phyloP scores from a whole-genome alignment of 352 stramenopile species.

The Phytophthora syringae region DNA sequence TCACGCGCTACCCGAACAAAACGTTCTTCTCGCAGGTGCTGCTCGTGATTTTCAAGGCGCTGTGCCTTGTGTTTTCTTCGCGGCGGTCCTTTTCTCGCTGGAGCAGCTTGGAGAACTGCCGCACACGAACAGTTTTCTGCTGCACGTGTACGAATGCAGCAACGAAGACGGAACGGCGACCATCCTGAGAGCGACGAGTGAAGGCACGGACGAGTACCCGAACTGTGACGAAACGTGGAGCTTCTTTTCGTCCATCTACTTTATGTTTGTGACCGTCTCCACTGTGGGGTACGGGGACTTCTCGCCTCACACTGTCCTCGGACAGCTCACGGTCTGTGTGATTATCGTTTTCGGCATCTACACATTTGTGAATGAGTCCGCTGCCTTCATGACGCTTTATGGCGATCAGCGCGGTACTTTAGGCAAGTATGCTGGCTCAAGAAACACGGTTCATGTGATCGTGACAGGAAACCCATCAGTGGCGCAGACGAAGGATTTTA shows the following conservation, averaged over 20 bases:
- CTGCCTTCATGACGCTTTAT: conserved; percentile 79
- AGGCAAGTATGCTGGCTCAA: conserved; percentile 66
- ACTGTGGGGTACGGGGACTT: conserved; percentile 90
- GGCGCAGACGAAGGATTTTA: conserved; percentile 86
- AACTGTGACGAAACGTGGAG: conserved; percentile 84
- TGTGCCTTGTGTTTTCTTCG: conserved; percentile 86
- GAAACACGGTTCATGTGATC: conserved; percentile 84
- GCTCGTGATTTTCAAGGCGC: conserved; percentile 78
- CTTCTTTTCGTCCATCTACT: conserved; percentile 90
- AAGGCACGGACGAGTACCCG: conserved; percentile 54
- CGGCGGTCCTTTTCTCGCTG: conserved; percentile 84
- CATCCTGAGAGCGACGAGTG: conserved; percentile 60
- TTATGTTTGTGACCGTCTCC: conserved; percentile 90
- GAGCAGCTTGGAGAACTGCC: conserved; percentile 85
- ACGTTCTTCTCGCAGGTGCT: conserved; percentile 82
- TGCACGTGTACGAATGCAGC: conserved; percentile 88
- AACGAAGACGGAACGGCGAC: conserved; percentile 50
- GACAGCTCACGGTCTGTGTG: conserved; percentile 75
- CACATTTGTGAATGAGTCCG: conserved; percentile 86
- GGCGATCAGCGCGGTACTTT: conserved; percentile 64
- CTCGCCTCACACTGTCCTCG: conserved; percentile 83
- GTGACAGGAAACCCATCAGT: conserved; percentile 84
- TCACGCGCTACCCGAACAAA: conserved; percentile 76
- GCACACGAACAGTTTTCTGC: conserved; percentile 81
- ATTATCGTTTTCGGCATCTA: conserved; percentile 91